Percentiles rank a stretch among this genome's conserved stretches.
Conservation (phyloP, 345 rosid species). For the Arabis alpina region DNA sequence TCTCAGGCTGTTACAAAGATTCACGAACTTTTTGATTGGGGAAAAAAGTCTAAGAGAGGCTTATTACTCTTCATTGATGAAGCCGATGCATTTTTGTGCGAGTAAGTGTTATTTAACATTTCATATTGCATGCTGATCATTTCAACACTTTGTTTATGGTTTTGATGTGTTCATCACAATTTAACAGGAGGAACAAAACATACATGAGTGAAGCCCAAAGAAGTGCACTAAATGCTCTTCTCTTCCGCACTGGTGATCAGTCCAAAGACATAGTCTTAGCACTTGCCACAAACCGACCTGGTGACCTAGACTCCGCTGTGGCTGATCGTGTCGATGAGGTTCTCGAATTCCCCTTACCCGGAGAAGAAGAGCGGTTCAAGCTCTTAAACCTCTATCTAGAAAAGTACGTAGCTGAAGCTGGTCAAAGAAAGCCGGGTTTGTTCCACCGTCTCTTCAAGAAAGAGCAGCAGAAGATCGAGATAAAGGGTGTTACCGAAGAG, state of each 20-base stretch:
- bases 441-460: constrained; percentile 60
- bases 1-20: constrained; percentile 98
- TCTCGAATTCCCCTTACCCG: constrained; percentile 87
- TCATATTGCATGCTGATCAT: constrained; percentile 11
- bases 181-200: constrained; percentile 85
- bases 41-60: constrained; percentile 88
- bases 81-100: constrained; percentile 99
- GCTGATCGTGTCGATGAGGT: constrained; percentile 92
- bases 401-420: constrained; percentile 85
- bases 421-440: constrained; percentile 64
- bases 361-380: constrained; percentile 84
- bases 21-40: constrained; percentile 96
- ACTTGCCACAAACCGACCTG: constrained; percentile 93
- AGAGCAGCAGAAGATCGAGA: constrained; percentile 74
- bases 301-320: constrained; percentile 96
- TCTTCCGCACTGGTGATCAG: constrained; percentile 91
- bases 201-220: constrained; percentile 99
- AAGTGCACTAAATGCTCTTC: constrained; percentile 95
- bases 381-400: constrained; percentile 81
- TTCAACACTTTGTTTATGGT: neutral
- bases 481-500: constrained; percentile 76
- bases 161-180: constrained; percentile 18
- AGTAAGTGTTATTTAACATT: constrained; percentile 58
- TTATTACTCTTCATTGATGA: constrained; percentile 92
- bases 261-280: constrained; percentile 95